Percentiles rank a stretch among this genome's conserved stretches.
Evolutionary conservation across 192 early-diverging fungal genomes (phyloP).

Genomic region (Haplosporangium gracile): DNA sequence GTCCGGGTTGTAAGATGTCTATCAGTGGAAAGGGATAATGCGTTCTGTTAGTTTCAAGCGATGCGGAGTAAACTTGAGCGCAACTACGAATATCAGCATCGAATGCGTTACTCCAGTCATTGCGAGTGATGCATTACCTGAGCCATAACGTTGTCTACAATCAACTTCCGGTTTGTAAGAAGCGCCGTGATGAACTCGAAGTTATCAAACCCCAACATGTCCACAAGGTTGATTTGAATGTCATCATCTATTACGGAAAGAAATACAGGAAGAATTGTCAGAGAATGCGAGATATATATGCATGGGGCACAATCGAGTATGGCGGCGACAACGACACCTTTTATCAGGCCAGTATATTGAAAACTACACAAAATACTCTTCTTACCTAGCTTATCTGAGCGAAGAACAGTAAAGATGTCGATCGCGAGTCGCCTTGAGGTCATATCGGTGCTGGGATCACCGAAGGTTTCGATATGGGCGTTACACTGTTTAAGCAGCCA

Average conservation of each 20-base stretch:
- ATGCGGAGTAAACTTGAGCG: background rate
- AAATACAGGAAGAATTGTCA: background rate
- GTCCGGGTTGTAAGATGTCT: slow-evolving; percentile 50
- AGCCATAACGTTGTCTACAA: slow-evolving; percentile 74
- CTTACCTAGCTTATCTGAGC: slow-evolving; percentile 67
- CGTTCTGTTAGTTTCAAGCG: background rate
- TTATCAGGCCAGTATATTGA: background rate
- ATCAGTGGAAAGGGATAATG: background rate
- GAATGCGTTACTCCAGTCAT: too few relatives aligned
- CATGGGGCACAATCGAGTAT: too few relatives aligned
- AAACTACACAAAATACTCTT: background rate
- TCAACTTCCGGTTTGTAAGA: slow-evolving; percentile 64
- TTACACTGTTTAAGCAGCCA: slow-evolving; percentile 66
- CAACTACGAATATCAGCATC: background rate
- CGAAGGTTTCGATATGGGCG: slow-evolving; percentile 57
- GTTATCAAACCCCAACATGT: slow-evolving; percentile 80
- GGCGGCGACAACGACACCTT: background rate
- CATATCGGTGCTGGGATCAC: slow-evolving; percentile 57
- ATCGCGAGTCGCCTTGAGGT: slow-evolving; percentile 71
- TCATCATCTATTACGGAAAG: slow-evolving; percentile 59
- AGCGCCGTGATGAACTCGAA: slow-evolving; percentile 77
- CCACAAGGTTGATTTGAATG: slow-evolving; percentile 76
- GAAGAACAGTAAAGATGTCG: slow-evolving; percentile 77
- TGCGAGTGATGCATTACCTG: slow-evolving; percentile 45
- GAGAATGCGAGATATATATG: too few relatives aligned